Base-by-base conservation (phyloP, 768 basidiomycete genomes). In the Trametes meyenii region DNA sequence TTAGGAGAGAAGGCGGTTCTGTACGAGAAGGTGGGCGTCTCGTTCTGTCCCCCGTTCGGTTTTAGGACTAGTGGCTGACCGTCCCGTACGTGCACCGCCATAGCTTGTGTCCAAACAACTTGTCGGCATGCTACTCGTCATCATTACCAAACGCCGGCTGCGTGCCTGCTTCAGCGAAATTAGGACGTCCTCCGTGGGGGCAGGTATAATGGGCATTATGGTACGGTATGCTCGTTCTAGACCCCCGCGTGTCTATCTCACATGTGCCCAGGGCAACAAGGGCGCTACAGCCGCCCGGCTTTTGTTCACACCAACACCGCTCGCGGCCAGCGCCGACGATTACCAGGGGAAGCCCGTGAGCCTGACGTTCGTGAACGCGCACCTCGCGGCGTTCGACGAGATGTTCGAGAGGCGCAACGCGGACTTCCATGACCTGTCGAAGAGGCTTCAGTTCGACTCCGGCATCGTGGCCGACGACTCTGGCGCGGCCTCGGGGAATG, bases 371-470 rank as follows among this genome's bases (percentile, higher is more conserved):
- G 86, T 94, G 45, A 90, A 90, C 70, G 79, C 92, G 7, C 92
- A 95, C 73, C 79, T 95, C 12, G 91, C 92, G 0, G 92, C 92
- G 13, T 90, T 87, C 60, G 90, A 93, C 66, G 89, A 90, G 61
- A 88, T 90, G 83, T 76, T 77, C 21, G 89, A 91, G 16, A 85
- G 82, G 60, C 79, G 92, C 16, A 89, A 94, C 65, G 76, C 78
- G 12, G 91, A 94, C 67, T 92, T 88, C 64, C 82, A 84, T 21
- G 90, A 93, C 53, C 76, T 94, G 8, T 83, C 82, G 5, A 80
- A 75, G 67, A 77, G 85, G 58, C 73, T 91, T 21, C 68, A 66
- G 17, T 93, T 92, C 62, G 76, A 78, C 45, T 74, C 75, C 10
- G 69, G 67, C 19, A 52, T 46, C 5, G 55, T 43, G 13, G 53